A percentile compares a stretch with the other conserved stretches of the same genome.
Conservation (phyloP, 2,329 filamentous ascomycete genomes). For the Huntiella savannae region DNA sequence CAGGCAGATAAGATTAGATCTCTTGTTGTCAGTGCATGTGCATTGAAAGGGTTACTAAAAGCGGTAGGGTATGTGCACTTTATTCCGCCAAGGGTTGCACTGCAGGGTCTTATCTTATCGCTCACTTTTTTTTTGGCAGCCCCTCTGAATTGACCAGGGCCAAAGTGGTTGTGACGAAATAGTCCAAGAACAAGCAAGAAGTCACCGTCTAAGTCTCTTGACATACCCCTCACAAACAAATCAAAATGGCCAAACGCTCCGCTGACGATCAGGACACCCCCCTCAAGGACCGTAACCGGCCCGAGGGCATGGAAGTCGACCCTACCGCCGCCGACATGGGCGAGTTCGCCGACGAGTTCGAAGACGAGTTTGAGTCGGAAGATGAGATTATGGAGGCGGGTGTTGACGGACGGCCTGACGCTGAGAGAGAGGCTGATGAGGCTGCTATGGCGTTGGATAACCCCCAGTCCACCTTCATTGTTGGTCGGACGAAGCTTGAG, state of each 20-base stretch:
- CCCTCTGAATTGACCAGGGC: too few relatives aligned
- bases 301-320: slow-evolving; percentile 45
- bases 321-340: slow-evolving; percentile 34
- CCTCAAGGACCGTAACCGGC: slow-evolving; percentile 41
- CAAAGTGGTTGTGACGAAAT: too few relatives aligned
- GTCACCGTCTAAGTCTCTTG: too few relatives aligned
- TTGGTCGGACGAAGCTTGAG: slow-evolving; percentile 78
- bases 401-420: slow-evolving; percentile 80
- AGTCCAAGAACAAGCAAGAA: too few relatives aligned
- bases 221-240: too few relatives aligned
- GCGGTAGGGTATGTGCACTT: too few relatives aligned
- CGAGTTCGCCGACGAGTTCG: slow-evolving; percentile 91
- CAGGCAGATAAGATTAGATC: too few relatives aligned
- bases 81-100: too few relatives aligned
- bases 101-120: too few relatives aligned
- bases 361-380: slow-evolving; percentile 71
- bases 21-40: too few relatives aligned
- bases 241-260: slow-evolving; percentile 39
- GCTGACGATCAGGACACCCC: slow-evolving; percentile 30
- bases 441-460: slow-evolving; percentile 80
- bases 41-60: too few relatives aligned
- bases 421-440: slow-evolving; percentile 80
- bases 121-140: too few relatives aligned
- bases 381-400: slow-evolving; percentile 91
- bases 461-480: slow-evolving; percentile 72